Conservation (phyloP, 2,329 filamentous ascomycete species). For the Fusarium sp. region DNA sequence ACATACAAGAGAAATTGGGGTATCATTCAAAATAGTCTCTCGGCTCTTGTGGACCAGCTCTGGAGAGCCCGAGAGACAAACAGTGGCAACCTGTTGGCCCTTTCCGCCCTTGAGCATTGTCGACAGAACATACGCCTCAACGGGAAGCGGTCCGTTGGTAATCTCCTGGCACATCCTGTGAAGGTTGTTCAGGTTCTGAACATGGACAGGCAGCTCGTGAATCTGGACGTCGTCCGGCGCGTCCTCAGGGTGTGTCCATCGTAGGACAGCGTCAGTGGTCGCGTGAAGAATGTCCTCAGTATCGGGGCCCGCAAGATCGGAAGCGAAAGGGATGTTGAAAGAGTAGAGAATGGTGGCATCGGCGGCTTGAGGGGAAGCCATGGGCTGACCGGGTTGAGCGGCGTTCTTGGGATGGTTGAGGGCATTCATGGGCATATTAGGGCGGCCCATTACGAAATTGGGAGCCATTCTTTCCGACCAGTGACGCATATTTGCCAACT, state of each 20-base stretch:
- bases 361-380: constrained; percentile 74
- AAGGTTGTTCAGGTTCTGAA: constrained; percentile 83
- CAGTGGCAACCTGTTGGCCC: constrained; percentile 79
- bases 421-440: constrained; percentile 64
- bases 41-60: constrained; percentile 91
- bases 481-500: constrained; percentile 76
- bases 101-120: constrained; percentile 78
- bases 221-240: constrained; percentile 85
- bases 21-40: constrained; percentile 89
- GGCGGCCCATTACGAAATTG: constrained; percentile 72
- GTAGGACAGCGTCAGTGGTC: constrained; percentile 83
- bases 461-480: constrained; percentile 76
- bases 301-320: constrained; percentile 89
- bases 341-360: constrained; percentile 88
- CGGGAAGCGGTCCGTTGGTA: constrained; percentile 73
- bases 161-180: constrained; percentile 84
- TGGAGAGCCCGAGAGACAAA: constrained; percentile 87
- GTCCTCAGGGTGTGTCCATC: constrained; percentile 93
- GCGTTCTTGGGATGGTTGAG: constrained; percentile 68
- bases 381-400: constrained; percentile 61
- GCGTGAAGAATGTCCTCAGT: constrained; percentile 95
- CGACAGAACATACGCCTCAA: constrained; percentile 85
- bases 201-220: constrained; percentile 91
- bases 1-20: constrained; percentile 89
- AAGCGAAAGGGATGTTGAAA: constrained; percentile 97